Conservation (phyloP, 768 basidiomycete genomes). For the Lactarius vividus region DNA sequence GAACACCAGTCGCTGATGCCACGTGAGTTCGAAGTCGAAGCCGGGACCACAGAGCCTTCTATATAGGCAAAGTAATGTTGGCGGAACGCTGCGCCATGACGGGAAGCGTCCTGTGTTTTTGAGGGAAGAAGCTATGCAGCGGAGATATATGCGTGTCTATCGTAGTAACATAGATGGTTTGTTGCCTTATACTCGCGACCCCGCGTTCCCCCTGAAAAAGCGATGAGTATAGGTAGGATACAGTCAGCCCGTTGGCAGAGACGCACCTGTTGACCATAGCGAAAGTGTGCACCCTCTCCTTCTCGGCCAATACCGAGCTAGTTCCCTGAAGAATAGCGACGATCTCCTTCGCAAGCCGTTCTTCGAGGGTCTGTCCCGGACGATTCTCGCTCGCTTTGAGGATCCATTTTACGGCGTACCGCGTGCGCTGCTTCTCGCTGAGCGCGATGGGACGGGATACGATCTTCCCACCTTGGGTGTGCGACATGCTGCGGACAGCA, state of each 20-base stretch:
- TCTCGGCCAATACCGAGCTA: constrained; percentile 56
- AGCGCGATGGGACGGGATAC: constrained; percentile 66
- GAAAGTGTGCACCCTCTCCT: constrained; percentile 58
- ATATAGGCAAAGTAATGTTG: not conserved
- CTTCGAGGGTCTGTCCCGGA: constrained; percentile 56
- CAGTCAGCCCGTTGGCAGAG: not conserved
- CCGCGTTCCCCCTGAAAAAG: constrained; percentile 23
- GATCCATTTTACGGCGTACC: constrained; percentile 70
- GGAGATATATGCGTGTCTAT: not conserved
- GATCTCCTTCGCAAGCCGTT: constrained; percentile 77
- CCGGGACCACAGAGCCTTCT: not conserved
- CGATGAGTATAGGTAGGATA: not conserved
- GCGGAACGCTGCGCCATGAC: too few species aligned
- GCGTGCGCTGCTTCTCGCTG: constrained; percentile 75
- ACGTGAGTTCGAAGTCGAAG: not conserved
- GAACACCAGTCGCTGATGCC: not conserved
- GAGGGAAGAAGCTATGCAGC: not conserved
- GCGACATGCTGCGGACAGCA: constrained; percentile 57
- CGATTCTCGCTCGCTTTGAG: constrained; percentile 57
- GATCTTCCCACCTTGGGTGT: constrained; percentile 64
- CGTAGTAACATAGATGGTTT: not conserved
- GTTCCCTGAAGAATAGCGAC: constrained; percentile 66
- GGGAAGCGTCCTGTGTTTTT: not conserved
- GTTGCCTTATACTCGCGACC: constrained; percentile 13
- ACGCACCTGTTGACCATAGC: constrained; percentile 80